Evolutionary conservation across 768 basidiomycete species (phyloP).

Genomic region (Rhizopogon vinicolor): DNA sequence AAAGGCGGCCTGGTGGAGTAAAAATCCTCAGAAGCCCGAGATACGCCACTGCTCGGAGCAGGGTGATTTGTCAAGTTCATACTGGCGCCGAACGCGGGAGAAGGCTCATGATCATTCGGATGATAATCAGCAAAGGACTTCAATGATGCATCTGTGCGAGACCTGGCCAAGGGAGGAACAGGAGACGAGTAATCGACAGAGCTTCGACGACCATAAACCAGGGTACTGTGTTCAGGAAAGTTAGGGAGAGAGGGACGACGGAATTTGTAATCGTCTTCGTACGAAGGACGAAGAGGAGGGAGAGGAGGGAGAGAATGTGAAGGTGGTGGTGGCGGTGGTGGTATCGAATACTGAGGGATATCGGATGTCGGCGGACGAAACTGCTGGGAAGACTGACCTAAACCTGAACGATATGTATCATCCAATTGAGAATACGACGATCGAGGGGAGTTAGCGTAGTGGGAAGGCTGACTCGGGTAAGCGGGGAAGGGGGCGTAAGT

Average conservation of each 20-base stretch:
- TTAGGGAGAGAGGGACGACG: slow-evolving; percentile 27
- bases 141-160: slow-evolving; percentile 1
- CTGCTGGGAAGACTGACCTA: slow-evolving; percentile 19
- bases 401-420: slow-evolving; percentile 16
- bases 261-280: slow-evolving; percentile 26
- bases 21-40: slow-evolving; percentile 8
- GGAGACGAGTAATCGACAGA: slow-evolving; percentile 6
- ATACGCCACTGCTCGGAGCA: background rate
- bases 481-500: slow-evolving; percentile 40
- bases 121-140: slow-evolving; percentile 7
- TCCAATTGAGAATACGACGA: slow-evolving; percentile 12
- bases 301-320: slow-evolving; percentile 17
- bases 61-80: background rate
- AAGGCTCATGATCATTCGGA: slow-evolving; percentile 8
- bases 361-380: slow-evolving; percentile 17
- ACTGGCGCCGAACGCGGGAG: slow-evolving; percentile 4
- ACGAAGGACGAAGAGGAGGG: slow-evolving; percentile 21
- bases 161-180: slow-evolving; percentile 1
- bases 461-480: slow-evolving; percentile 22
- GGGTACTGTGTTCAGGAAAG: slow-evolving; percentile 3
- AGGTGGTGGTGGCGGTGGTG: slow-evolving; percentile 19
- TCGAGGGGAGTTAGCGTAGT: slow-evolving; percentile 19
- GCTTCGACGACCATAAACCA: slow-evolving; percentile 1
- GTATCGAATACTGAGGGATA: slow-evolving; percentile 22
- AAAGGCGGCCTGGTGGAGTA: slow-evolving; percentile 10